Conservation (phyloP, 768 basidiomycete genomes). For the Rhodotorula babjevae region DNA sequence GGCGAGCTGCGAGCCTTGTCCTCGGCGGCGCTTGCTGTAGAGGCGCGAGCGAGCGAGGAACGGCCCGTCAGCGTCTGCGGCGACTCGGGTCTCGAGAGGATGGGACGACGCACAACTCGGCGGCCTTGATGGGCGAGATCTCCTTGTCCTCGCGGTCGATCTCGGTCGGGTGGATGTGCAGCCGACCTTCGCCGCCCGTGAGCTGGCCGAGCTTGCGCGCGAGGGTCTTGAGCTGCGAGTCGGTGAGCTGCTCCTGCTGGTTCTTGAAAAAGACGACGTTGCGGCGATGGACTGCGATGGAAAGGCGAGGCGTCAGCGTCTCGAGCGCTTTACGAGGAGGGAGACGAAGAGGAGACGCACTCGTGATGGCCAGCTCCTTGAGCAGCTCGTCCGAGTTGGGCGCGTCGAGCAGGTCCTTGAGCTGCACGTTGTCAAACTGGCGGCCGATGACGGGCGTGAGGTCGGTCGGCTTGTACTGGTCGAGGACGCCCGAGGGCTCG, state of each 20-base stretch:
- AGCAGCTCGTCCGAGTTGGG: constrained; percentile 55
- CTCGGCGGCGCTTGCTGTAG: neutral
- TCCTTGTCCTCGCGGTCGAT: constrained; percentile 49
- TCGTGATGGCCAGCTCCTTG: constrained; percentile 56
- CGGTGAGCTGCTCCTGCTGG: neutral
- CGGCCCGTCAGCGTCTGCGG: no score
- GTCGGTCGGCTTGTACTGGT: constrained; percentile 41
- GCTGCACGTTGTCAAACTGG: constrained; percentile 53
- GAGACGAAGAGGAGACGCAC: constrained; percentile 51
- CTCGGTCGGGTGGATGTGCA: constrained; percentile 4
- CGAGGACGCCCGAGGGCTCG: constrained; percentile 40
- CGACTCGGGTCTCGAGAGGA: no score
- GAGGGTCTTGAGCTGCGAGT: constrained; percentile 5
- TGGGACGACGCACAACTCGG: neutral
- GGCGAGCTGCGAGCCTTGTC: neutral
- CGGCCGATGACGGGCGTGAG: constrained; percentile 58
- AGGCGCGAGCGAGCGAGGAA: no score
- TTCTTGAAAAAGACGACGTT: constrained; percentile 45
- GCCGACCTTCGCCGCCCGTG: constrained; percentile 35
- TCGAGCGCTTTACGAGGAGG: constrained; percentile 38
- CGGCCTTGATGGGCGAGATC: constrained; percentile 54
- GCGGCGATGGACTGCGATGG: constrained; percentile 52
- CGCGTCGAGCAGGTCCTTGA: constrained; percentile 53
- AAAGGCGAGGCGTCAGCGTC: constrained; percentile 56
- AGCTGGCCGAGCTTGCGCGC: neutral